Evolutionary conservation across 1,284 basidiomycete species (phyloP).

Genomic region (Austroboletus novae-zelandiae): DNA sequence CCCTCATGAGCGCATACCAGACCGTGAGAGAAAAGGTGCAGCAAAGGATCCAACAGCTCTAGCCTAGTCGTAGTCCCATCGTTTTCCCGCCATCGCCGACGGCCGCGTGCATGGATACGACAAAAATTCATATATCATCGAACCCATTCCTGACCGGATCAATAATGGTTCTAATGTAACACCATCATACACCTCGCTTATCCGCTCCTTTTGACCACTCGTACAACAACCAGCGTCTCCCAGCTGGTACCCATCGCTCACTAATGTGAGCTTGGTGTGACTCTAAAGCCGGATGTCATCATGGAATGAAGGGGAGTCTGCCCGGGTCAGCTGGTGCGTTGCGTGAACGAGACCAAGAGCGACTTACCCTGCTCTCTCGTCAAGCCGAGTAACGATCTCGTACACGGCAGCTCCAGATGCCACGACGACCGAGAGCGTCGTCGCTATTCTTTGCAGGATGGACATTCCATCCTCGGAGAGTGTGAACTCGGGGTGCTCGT

Average conservation of each 20-base stretch:
- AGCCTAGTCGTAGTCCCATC: constrained; percentile 23
- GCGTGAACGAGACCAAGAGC: not conserved
- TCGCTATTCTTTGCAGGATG: constrained; percentile 25
- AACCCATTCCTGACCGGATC: not conserved
- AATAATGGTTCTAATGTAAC: constrained; percentile 10
- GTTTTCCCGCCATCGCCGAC: not conserved
- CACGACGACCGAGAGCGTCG: constrained; percentile 28
- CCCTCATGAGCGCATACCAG: constrained; percentile 88
- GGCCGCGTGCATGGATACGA: too few relatives aligned
- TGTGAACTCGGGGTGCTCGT: constrained; percentile 52
- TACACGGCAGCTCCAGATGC: constrained; percentile 33
- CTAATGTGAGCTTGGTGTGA: too few relatives aligned
- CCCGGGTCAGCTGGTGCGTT: not conserved
- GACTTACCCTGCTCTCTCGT: constrained; percentile 20
- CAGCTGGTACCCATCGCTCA: not conserved
- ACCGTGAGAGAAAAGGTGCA: constrained; percentile 82
- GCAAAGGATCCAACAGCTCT: constrained; percentile 58
- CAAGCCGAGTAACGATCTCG: constrained; percentile 19
- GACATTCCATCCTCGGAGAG: constrained; percentile 26
- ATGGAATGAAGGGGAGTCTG: constrained; percentile 17
- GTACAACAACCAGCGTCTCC: constrained; percentile 13
- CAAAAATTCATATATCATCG: not conserved
- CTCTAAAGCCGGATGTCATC: constrained; percentile 1
- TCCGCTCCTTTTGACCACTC: not conserved
- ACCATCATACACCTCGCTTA: not conserved